Percentiles rank a stretch among this genome's conserved stretches.
Evolutionary conservation across 306 rosid genomes (phyloP).

Genomic region (Prunus campanulata): DNA sequence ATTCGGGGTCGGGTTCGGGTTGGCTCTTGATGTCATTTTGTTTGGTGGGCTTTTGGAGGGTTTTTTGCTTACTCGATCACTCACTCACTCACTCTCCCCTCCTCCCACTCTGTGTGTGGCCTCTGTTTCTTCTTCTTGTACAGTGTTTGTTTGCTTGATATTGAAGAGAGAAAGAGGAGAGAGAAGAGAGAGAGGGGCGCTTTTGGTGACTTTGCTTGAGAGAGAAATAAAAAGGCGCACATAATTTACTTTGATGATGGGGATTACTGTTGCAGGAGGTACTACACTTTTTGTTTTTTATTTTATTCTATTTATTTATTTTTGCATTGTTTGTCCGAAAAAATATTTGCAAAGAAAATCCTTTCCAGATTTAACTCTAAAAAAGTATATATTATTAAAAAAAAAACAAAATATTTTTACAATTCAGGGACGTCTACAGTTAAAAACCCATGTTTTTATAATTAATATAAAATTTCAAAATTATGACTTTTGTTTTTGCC

Average conservation of each 20-base stretch:
- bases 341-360: too few relatives aligned
- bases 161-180: background rate
- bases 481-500: too few relatives aligned
- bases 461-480: too few relatives aligned
- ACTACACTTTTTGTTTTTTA: background rate
- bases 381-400: too few relatives aligned
- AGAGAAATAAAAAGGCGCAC: background rate
- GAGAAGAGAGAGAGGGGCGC: background rate
- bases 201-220: constrained; percentile 8
- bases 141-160: background rate
- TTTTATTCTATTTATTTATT: background rate
- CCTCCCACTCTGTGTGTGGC: background rate
- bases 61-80: background rate
- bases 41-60: background rate
- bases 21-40: constrained; percentile 11
- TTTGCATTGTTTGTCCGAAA: background rate
- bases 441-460: too few relatives aligned
- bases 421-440: rapidly evolving
- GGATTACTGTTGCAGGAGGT: background rate
- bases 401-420: too few relatives aligned
- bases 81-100: background rate
- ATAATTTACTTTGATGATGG: background rate
- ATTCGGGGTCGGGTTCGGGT: background rate
- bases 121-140: background rate
- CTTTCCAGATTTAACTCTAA: too few relatives aligned